Percentiles rank a stretch among this genome's conserved stretches.
These are phyloP conservation scores for Salix dunnii DNA, from an alignment of 345 rosid genomes.

Conservation along the genomic window DNA sequence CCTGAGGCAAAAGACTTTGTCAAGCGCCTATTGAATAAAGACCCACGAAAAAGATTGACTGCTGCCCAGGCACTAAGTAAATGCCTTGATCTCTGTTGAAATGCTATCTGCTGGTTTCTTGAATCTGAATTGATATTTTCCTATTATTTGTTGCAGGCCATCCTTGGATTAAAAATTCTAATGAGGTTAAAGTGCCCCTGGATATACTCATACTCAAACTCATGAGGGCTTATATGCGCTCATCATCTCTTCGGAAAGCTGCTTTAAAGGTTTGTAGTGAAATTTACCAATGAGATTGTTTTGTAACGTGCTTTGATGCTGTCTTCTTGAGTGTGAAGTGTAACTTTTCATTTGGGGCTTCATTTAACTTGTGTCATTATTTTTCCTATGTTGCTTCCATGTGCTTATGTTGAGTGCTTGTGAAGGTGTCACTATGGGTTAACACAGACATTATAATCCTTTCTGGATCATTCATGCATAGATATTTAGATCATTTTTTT, in stretches of 20 bases:
- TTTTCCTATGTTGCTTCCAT: neutral
- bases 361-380: neutral
- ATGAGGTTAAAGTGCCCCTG: conserved; percentile 56
- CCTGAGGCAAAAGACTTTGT: conserved; percentile 88
- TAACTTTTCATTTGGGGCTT: neutral
- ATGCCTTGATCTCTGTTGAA: conserved; percentile 17
- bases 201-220: conserved; percentile 73
- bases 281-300: neutral
- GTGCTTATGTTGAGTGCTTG: neutral
- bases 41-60: conserved; percentile 85
- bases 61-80: conserved; percentile 92
- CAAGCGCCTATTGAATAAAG: conserved; percentile 70
- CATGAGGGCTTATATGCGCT: conserved; percentile 75
- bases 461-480: neutral
- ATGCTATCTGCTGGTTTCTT: neutral
- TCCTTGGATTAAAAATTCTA: conserved; percentile 71
- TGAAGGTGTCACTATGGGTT: neutral
- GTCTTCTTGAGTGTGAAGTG: neutral
- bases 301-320: neutral
- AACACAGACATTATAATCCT: neutral
- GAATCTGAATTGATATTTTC: conserved; percentile 6
- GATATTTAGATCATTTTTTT: neutral
- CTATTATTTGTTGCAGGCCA: conserved; percentile 53
- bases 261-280: conserved; percentile 72
- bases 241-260: conserved; percentile 85